A percentile compares a stretch with the other conserved stretches of the same genome.
Conservation (phyloP, 352 stramenopile species). For the Phytopythium delawarense region DNA sequence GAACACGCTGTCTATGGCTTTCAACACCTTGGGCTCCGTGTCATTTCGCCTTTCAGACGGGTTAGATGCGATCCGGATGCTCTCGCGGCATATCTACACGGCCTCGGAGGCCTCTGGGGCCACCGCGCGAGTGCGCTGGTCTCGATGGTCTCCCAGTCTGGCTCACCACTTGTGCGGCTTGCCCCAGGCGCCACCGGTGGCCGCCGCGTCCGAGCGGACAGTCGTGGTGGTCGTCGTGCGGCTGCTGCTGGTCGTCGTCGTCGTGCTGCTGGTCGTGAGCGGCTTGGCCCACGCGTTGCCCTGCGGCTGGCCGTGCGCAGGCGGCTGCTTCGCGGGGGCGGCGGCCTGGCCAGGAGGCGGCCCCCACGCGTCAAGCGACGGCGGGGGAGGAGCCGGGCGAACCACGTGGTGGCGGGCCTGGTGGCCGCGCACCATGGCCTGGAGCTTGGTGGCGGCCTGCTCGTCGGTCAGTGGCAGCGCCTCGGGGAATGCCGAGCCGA, state of each 20-base stretch:
- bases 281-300: slow-evolving; percentile 32
- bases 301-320: neutral
- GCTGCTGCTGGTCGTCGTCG: slow-evolving; percentile 7
- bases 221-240: slow-evolving; percentile 4
- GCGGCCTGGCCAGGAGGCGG: slow-evolving; percentile 28
- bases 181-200: slow-evolving; percentile 41
- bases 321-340: slow-evolving; percentile 10
- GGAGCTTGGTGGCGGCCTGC: slow-evolving; percentile 75
- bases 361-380: slow-evolving; percentile 30
- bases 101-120: neutral
- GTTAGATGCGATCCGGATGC: neutral
- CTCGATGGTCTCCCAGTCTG: neutral
- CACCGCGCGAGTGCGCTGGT: neutral
- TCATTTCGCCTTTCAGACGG: neutral
- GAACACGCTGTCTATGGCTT: neutral
- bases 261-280: slow-evolving; percentile 6
- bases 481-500: slow-evolving; percentile 79
- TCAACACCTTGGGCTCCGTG: neutral
- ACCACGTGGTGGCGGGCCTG: slow-evolving; percentile 26
- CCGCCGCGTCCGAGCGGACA: slow-evolving; percentile 3
- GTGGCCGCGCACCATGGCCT: slow-evolving; percentile 53
- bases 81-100: neutral
- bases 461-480: slow-evolving; percentile 62
- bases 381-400: slow-evolving; percentile 18
- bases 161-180: slow-evolving; percentile 58